Base-by-base conservation (phyloP, 108 stramenopile genomes). In the Skeletonema tropicum region DNA sequence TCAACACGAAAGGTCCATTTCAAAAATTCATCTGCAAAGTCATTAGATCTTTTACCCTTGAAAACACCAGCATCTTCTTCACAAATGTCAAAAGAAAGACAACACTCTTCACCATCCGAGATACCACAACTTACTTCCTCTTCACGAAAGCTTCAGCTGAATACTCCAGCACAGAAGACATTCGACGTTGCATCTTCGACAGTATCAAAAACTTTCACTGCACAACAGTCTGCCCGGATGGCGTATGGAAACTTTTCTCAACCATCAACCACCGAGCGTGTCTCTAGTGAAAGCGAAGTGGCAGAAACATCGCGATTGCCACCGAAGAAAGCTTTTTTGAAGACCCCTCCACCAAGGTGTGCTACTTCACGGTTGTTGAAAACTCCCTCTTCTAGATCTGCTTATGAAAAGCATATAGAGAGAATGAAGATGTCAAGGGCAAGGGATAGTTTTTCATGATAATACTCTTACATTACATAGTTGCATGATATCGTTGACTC, bases 321-420 rank as follows among this genome's bases (percentile, higher is more conserved):
- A 45, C n/a, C 11, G 2, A 45, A 15, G 42, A 45, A n/a, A 45
- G n/a, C 2, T n/a, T 45, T 45, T 15, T 45, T 45, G 42, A 45
- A 45, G 15, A 45, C 42, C 42, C 42, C 42, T n/a, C 15, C 14
- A 45, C 15, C 42, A 45, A 45, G 11, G 15, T 15, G 15, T n/a
- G 42, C 15, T 45, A 14, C 42, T 15, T 3, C 42, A 45, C 42
- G n/a, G 42, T 45, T 55, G 42, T 45, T 55, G 52, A 55, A 21
- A 55, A 55, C 52, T 55, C 52, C 52, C 23, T 55, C 52, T 9
- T 55, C 52, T 21, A 55, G 9, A 17, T 55, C 52, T 23, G 52
- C 52, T 55, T 55, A 55, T 55, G 52, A 55, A 55, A 55, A 55
- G 23, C 52, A 55, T 10, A 11, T 55, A 23, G 23, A 55, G 21